Base-by-base conservation (phyloP, 495 filamentous ascomycete species). In the Hapsidospora chrysogenum region DNA sequence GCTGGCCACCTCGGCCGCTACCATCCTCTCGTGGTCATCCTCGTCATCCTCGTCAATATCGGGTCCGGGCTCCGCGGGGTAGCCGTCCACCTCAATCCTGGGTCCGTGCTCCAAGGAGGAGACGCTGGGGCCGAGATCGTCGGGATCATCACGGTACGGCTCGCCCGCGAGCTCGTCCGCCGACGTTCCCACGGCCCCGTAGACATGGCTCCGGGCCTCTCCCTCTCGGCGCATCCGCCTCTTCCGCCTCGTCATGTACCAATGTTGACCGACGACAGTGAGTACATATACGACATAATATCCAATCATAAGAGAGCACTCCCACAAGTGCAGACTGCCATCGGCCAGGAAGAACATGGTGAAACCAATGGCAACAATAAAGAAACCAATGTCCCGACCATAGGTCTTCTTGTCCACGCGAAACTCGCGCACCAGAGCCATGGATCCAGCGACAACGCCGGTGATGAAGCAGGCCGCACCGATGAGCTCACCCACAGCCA, bases 391-490 rank as follows among this genome's bases (percentile, higher is more conserved):
- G 50, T 99, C 92, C 37, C 92, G 68, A 21, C 95, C 71, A 48
- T 95, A 96, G 28, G 84, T 87, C 46, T 77, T 76, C 43, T 76
- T 74, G 33, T 81, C 76, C 31, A 96, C 89, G 40, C 75, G 80
- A 57, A 96, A 97, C 17, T 93, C 89, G 40, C 85, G 68, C 0
- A 95, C 84, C 39, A 95, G 51, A 4, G 86, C 92, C 92, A 99
- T 99, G 26, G 85, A 92, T n/a, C 92, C 92, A 1, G 86, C 85
- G 4, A 99, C 89, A 9, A 99, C 89, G 2, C 86, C 80, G 2
- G 87, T 89, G 50, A 99, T 99, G 55, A 99, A 99, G 30, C 80
- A 73, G 10, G 92, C 92, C 8, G 92, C 92, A 13, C 92, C 92
- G 19, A 99, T 83, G 33, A 99, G 63, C 57, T 99, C 92, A 20